These are phyloP conservation scores for Fusarium sp. DNA, from an alignment of 2,329 filamentous ascomycete species.

Conservation along the genomic window DNA sequence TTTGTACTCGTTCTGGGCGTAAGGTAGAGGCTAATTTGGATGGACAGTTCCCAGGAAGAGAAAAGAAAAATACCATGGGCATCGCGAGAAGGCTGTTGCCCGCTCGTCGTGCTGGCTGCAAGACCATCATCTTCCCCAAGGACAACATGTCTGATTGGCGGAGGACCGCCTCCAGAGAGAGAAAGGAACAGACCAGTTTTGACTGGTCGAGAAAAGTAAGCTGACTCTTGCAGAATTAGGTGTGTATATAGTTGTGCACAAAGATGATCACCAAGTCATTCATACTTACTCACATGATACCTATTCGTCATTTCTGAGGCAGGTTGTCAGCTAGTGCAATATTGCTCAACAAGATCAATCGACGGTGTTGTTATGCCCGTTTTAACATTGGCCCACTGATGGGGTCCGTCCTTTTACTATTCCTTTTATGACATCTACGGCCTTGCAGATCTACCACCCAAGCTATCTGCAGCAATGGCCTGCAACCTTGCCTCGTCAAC, in stretches of 20 bases:
- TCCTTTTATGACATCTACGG: conserved; percentile 4
- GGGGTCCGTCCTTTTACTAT: not conserved
- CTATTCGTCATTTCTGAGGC: not conserved
- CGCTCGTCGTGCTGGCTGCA: conserved; percentile 90
- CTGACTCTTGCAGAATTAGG: not conserved
- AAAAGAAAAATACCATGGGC: conserved; percentile 57
- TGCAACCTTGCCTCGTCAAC: conserved; percentile 61
- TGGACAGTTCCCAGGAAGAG: not conserved
- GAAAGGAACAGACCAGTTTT: not conserved
- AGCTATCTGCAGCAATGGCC: conserved; percentile 3
- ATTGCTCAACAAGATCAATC: not conserved
- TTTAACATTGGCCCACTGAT: not conserved
- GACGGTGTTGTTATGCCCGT: not conserved
- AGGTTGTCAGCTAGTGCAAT: not conserved
- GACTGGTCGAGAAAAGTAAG: not conserved
- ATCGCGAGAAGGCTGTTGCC: conserved; percentile 98
- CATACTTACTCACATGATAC: not conserved
- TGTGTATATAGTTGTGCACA: not conserved
- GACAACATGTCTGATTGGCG: conserved; percentile 98
- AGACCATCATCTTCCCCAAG: conserved; percentile 91
- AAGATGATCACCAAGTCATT: not conserved
- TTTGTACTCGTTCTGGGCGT: not conserved
- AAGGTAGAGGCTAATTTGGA: not conserved
- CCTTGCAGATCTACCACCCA: conserved; percentile 9
- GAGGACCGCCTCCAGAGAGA: conserved; percentile 59